Conservation (phyloP, 257 asterid species). For the Oldenlandia corymbosa region DNA sequence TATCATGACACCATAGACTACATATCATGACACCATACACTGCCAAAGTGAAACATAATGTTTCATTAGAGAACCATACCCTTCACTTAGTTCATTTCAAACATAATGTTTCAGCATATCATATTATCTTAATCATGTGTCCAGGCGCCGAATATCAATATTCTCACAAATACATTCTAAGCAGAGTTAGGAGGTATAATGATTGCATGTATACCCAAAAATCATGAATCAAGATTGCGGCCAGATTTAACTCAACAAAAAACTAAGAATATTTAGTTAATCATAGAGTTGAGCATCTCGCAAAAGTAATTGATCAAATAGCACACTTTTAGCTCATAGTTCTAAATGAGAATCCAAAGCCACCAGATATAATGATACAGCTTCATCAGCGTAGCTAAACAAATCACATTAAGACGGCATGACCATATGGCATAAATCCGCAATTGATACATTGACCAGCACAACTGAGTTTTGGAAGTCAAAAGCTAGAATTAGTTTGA, state of each 20-base stretch:
- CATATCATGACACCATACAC: neutral
- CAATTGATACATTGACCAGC: too few species aligned
- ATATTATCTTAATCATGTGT: neutral
- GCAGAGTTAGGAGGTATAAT: neutral
- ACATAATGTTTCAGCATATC: slow-evolving; percentile 4
- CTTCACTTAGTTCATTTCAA: neutral
- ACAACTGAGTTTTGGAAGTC: neutral
- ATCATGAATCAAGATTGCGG: neutral
- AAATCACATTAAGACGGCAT: neutral
- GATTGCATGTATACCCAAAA: neutral
- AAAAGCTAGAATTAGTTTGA: neutral
- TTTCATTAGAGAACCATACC: too few species aligned
- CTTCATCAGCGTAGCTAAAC: neutral
- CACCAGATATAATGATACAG: too few species aligned
- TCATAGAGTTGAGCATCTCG: neutral
- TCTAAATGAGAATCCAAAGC: neutral
- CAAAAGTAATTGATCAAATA: neutral
- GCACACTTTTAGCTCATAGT: neutral
- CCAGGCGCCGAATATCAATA: neutral
- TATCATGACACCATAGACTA: neutral
- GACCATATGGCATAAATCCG: neutral
- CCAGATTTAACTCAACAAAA: neutral
- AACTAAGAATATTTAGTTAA: too few species aligned
- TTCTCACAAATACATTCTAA: neutral
- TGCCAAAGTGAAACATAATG: too few species aligned